Conservation (phyloP, 1,139 yeast species). For the Debaryomycetaceae sp. region DNA sequence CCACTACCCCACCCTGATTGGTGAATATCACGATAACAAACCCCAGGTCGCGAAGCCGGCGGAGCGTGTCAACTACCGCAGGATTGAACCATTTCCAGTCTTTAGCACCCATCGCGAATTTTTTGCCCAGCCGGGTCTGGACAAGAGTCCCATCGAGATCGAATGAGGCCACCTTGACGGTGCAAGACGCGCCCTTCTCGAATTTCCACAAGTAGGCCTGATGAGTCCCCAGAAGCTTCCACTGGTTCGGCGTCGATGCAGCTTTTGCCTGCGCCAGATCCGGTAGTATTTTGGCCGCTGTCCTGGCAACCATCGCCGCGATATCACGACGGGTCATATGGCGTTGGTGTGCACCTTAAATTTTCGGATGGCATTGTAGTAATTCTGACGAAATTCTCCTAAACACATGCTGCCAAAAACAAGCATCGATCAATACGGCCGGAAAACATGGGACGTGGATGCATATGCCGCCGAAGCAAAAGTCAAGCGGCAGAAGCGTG, state of each 20-base stretch:
- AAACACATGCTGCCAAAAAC: neutral
- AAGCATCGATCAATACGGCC: conserved; percentile 43
- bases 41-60: conserved; percentile 11
- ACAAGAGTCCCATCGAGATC: conserved; percentile 73
- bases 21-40: conserved; percentile 60
- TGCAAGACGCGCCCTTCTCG: neutral
- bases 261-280: neutral
- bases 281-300: no score
- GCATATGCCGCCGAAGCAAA: conserved; percentile 45
- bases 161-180: conserved; percentile 51
- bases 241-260: conserved; percentile 4
- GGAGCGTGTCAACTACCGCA: conserved; percentile 13
- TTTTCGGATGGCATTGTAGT: no score
- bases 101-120: conserved; percentile 40
- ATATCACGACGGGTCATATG: neutral
- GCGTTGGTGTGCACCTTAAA: no score
- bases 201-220: conserved; percentile 5
- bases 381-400: no score
- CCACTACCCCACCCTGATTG: conserved; percentile 68
- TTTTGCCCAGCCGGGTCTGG: conserved; percentile 44
- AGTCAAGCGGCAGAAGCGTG: conserved; percentile 2
- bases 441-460: conserved; percentile 61
- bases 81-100: conserved; percentile 58
- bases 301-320: no score
- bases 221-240: conserved; percentile 26